A percentile compares a stretch with the other conserved stretches of the same genome.
Evolutionary conservation across 306 rosid species (phyloP).

Genomic region (Vigna radiata): DNA sequence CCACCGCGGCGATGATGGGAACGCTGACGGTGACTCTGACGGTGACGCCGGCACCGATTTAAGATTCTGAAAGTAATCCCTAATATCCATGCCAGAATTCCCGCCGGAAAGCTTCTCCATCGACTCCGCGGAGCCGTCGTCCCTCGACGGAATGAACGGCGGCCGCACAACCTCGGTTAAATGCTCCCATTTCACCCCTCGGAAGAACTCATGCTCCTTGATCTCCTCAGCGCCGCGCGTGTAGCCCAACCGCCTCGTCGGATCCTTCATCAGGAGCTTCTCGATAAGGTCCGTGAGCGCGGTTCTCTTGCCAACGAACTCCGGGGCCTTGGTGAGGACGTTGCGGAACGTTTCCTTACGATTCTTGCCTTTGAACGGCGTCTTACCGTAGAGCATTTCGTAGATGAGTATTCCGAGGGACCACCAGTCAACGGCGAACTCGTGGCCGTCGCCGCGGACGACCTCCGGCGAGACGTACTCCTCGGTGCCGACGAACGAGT

Average conservation of each 20-base stretch:
- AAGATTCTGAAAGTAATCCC: conserved; percentile 60
- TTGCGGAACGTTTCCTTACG: conserved; percentile 87
- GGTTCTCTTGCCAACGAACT: conserved; percentile 68
- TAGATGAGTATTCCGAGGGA: conserved; percentile 81
- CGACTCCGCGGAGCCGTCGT: conserved; percentile 40
- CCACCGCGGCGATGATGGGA: conserved; percentile 39
- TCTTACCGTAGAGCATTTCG: conserved; percentile 82
- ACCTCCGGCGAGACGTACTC: conserved; percentile 96
- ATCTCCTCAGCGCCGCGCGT: conserved; percentile 78
- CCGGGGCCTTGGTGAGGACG: conserved; percentile 69
- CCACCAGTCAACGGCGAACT: conserved; percentile 99
- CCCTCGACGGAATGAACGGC: conserved; percentile 74
- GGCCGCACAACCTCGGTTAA: conserved; percentile 75
- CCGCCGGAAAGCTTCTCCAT: neutral
- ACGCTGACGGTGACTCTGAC: conserved; percentile 50
- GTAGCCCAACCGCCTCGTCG: conserved; percentile 76
- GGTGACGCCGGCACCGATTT: conserved; percentile 66
- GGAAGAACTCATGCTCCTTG: conserved; percentile 79
- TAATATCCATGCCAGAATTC: conserved; percentile 43
- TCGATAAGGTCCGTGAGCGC: conserved; percentile 72
- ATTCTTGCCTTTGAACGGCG: conserved; percentile 90
- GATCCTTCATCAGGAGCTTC: conserved; percentile 78
- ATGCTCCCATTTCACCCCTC: conserved; percentile 80
- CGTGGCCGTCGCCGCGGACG: conserved; percentile 91
- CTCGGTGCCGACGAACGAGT: conserved; percentile 95